Evolutionary conservation across 1,284 basidiomycete genomes (phyloP), one percentile per base, ranked within the genome.

Genomic region (Austroboletus novae-zelandiae): DNA sequence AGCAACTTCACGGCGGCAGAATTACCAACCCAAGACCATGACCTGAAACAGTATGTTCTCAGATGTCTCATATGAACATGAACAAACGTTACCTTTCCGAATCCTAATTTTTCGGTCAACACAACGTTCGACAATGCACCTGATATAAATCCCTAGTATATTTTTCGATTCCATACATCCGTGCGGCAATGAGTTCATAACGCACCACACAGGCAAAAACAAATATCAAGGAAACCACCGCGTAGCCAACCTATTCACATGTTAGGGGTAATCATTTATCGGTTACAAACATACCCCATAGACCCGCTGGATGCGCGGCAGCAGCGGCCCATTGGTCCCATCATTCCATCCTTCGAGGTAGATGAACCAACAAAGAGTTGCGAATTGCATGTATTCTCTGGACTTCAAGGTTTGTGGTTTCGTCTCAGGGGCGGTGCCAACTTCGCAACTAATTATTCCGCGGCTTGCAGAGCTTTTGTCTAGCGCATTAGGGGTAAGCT

Each of bases 151-250:
- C 66, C 66, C 62, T 65, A 13, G 17, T 5, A 2, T 9, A n/a
- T 20, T 25, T 31, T 23, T 23, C 25, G 14, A 34, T 25, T 47
- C 34, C 29, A 39, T 42, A 25, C 8, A 13, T 7, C 20, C 1
- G 25, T 10, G 15, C 10, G n/a, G 10, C 15, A 27, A 10, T 18
- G 20, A 34, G 10, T 30, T 23, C 15, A 42, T 34, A n/a, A 54
- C 64, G 10, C 35, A 68, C 66, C 31, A 62, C 17, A 18, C 60
- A 63, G 18, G 56, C 58, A 25, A 61, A 61, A 17, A 64, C 65
- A 34, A 64, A 67, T 40, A 65, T 51, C 40, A 66, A 40, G 5
- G 65, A 64, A 27, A 63, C 64, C 9, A 61, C 31, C 2, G 51
- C 20, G 17, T 59, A 61, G 5, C 51, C 58, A 14, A 64, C 46